These are phyloP conservation scores for Phaeosphaeriaceae sp. DNA, from an alignment of 2,329 filamentous ascomycete species.

Conservation along the genomic window DNA sequence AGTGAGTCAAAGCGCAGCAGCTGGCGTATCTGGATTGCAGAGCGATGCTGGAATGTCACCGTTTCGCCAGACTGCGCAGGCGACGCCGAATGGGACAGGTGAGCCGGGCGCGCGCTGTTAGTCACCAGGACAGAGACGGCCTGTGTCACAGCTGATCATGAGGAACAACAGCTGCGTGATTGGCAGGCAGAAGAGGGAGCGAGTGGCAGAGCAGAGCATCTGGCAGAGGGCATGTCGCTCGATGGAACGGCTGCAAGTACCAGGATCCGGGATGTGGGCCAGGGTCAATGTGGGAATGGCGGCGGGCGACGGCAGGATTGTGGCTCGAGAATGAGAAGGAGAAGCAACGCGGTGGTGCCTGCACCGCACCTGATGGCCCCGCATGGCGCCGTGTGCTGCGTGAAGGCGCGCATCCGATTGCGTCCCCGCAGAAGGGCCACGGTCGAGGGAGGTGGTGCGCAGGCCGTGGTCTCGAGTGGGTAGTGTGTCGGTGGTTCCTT, in stretches of 20 bases:
- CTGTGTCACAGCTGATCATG: neutral
- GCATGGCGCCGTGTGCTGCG: too few relatives aligned
- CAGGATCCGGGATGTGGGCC: neutral
- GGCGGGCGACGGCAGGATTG: neutral
- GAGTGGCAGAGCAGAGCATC: too few relatives aligned
- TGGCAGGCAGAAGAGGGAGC: neutral
- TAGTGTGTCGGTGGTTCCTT: neutral
- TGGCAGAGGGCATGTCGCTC: neutral
- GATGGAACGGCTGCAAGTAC: neutral
- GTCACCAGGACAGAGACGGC: neutral
- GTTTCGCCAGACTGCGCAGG: constrained; percentile 10
- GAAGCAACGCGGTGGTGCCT: too few relatives aligned
- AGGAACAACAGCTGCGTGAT: neutral
- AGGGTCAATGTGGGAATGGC: too few relatives aligned
- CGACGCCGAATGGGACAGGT: neutral
- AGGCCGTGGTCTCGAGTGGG: neutral
- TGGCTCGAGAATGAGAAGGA: neutral
- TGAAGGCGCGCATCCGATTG: too few relatives aligned
- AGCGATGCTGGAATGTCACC: constrained; percentile 15
- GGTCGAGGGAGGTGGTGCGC: too few relatives aligned
- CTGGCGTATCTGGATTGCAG: neutral
- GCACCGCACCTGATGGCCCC: too few relatives aligned
- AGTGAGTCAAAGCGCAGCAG: neutral
- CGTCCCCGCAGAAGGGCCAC: too few relatives aligned
- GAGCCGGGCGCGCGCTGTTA: neutral